Base-by-base conservation (phyloP, 164 flowering plant species). In the Pachysandra terminalis region DNA sequence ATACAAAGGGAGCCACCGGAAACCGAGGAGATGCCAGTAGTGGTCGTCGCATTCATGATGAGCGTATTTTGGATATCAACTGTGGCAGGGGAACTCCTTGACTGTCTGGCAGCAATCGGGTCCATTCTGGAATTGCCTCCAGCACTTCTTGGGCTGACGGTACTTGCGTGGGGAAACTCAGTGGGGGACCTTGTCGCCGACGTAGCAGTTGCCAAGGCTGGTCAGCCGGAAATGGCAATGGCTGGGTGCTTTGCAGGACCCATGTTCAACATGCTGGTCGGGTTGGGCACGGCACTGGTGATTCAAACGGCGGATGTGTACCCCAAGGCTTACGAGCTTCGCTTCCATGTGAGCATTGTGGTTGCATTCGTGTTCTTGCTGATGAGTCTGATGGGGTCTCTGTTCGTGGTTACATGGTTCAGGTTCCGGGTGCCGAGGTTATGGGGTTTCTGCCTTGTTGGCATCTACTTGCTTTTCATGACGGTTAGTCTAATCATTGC, bases 121-220 rank as follows among this genome's bases (percentile, higher is more conserved):
- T 63, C 69, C 28, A 84, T 91, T 56, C 89, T 96, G 40, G 69
- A 88, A 56, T 65, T 93, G 68, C 93, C 98, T 10, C 84, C 96
- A 4, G 78, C 96, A 3, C 77, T 96, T 53, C 97, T 96, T 28
- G 99, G 99, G 48, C 84, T 96, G 24, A 96, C 99, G 0, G 99
- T 96, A 21, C 91, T 93, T 45, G 99, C 99, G 16, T 93, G 98
- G 99, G 99, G 99, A 26, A 96, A 96, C 76, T 96, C 99, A 15
- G 84, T 96, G 48, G 99, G 99, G 17, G 99, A 96, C 72, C 99
- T 96, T 76, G 99, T 93, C 64, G 98, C 98, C 67, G 99, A 96
- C 69, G 96, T 96, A 19, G 99, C 98, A 8, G 83, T 96, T 53
- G 99, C 99, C 25, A 93, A 84, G 72, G 97, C 99, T 0, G 98